phyloP scores from a whole-genome alignment of 2,329 filamentous ascomycete species.

The Apiospora pterosperma region DNA sequence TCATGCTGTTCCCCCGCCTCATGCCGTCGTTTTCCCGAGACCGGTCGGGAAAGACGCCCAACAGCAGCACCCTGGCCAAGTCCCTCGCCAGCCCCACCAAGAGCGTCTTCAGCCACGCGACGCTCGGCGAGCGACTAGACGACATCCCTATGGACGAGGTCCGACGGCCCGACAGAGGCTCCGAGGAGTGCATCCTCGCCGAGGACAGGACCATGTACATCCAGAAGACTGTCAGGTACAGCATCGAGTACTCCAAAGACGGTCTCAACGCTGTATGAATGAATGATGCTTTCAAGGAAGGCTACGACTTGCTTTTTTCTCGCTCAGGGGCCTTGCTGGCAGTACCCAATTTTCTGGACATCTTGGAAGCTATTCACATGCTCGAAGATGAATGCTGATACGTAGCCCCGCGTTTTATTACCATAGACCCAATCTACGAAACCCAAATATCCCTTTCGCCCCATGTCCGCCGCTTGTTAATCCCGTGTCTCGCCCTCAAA shows the following conservation, averaged over 20 bases:
- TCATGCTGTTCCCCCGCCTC: conserved; percentile 24
- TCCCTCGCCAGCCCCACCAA: conserved; percentile 9
- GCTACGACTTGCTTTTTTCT: not conserved
- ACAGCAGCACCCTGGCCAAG: conserved; percentile 11
- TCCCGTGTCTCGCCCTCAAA: not conserved
- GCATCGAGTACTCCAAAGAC: conserved; percentile 22
- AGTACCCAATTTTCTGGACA: not conserved
- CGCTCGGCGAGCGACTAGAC: conserved; percentile 4
- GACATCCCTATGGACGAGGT: conserved; percentile 14
- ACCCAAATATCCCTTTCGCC: not conserved
- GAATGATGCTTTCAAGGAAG: not conserved
- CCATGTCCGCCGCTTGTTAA: too few species aligned
- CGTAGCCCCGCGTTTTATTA: not conserved
- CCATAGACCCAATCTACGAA: not conserved
- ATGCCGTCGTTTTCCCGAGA: conserved; percentile 19
- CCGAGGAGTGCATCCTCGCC: conserved; percentile 17
- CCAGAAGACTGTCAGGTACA: conserved; percentile 27
- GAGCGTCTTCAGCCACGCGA: conserved; percentile 16
- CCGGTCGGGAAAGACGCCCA: conserved; percentile 7
- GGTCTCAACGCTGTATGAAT: not conserved
- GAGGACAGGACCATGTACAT: conserved; percentile 16
- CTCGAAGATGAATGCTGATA: too few species aligned
- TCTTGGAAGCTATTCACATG: not conserved
- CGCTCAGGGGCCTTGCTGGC: not conserved
- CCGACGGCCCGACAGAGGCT: conserved; percentile 13